These are phyloP conservation scores for Brassica nigra DNA, from an alignment of 345 rosid genomes.

Conservation along the genomic window DNA sequence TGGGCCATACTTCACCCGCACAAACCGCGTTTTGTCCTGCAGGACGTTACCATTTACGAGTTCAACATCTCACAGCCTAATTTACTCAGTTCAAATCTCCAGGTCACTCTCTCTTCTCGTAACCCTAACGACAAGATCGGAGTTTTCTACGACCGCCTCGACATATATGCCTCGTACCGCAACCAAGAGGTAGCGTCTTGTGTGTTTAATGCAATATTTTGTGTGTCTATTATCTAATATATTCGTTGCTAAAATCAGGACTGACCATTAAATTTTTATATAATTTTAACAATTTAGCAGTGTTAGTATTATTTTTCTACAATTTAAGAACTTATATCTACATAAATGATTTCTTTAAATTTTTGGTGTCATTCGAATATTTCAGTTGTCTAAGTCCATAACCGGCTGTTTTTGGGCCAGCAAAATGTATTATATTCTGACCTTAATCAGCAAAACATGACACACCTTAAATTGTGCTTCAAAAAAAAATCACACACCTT, in stretches of 20 bases:
- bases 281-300: background rate
- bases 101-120: constrained; percentile 74
- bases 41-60: constrained; percentile 79
- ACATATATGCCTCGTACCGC: constrained; percentile 70
- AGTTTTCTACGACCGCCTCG: constrained; percentile 76
- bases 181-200: constrained; percentile 55
- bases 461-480: background rate
- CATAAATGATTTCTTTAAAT: background rate
- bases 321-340: background rate
- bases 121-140: constrained; percentile 79
- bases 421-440: background rate
- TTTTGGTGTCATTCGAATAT: background rate
- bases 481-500: background rate
- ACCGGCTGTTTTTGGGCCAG: background rate
- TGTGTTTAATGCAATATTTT: background rate
- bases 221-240: background rate
- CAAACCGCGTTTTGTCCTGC: constrained; percentile 76
- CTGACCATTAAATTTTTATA: background rate
- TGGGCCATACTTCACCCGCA: constrained; percentile 87
- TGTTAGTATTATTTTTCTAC: too few relatives aligned
- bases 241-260: background rate
- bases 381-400: background rate
- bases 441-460: background rate
- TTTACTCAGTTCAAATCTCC: constrained; percentile 71
- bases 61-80: constrained; percentile 75